Percentiles rank a stretch among this genome's conserved stretches.
Evolutionary conservation across 768 basidiomycete genomes (phyloP).

Genomic region (Nevesoporus exiguus): DNA sequence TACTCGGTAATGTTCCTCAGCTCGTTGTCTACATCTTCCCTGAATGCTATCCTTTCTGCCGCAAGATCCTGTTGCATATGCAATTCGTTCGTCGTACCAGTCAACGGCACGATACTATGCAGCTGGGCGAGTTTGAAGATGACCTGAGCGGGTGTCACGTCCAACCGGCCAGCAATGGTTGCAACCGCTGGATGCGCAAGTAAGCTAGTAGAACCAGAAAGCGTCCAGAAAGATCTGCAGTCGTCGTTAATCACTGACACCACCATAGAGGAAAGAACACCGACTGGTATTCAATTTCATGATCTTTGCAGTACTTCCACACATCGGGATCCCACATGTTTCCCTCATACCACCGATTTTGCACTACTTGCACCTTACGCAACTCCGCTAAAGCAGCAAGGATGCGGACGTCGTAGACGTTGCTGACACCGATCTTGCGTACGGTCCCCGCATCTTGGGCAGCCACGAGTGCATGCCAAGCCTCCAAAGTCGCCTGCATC

Average conservation of each 20-base stretch:
- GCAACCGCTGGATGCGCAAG: conserved; percentile 47
- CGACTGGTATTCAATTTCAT: conserved; percentile 73
- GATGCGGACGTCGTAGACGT: conserved; percentile 61
- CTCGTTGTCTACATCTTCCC: conserved; percentile 27
- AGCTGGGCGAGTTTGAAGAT: conserved; percentile 68
- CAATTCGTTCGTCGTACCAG: conserved; percentile 63
- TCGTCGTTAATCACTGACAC: background rate
- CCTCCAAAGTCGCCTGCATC: conserved; percentile 57
- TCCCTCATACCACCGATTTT: conserved; percentile 82
- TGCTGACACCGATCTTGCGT: conserved; percentile 69
- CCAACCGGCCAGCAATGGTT: conserved; percentile 42
- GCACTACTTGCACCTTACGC: conserved; percentile 68
- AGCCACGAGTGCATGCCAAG: conserved; percentile 59
- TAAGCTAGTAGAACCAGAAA: conserved; percentile 70
- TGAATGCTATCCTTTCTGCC: conserved; percentile 37
- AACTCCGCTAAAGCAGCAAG: conserved; percentile 51
- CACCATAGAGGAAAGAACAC: conserved; percentile 6
- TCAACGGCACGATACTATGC: conserved; percentile 65
- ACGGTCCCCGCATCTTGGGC: conserved; percentile 67
- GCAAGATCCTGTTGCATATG: conserved; percentile 70
- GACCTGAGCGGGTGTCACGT: conserved; percentile 60
- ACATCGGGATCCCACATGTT: conserved; percentile 74
- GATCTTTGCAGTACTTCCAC: conserved; percentile 56
- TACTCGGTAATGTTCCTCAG: conserved; percentile 25
- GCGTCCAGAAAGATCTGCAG: conserved; percentile 80